Percentiles rank a stretch among this genome's conserved stretches.
Evolutionary conservation across 208 protist species (phyloP).

Genomic region (Trypanosoma avium): DNA sequence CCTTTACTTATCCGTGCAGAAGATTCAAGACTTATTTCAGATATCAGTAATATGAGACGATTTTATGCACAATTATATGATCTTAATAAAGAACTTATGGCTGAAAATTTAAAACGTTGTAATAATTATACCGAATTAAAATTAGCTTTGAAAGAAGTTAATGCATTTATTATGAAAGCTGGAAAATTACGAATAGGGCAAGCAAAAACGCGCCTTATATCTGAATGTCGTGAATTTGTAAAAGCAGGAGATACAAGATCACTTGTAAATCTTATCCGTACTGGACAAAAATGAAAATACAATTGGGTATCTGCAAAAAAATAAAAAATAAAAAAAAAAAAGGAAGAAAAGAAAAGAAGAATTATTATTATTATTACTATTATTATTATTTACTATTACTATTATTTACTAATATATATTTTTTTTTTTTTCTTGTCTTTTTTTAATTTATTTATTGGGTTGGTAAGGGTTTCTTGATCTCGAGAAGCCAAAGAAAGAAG

Average conservation of each 20-base stretch:
- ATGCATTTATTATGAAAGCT: slow-evolving; percentile 92
- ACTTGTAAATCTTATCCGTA: slow-evolving; percentile 86
- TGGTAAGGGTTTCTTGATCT: neutral
- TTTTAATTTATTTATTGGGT: no score
- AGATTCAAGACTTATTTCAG: slow-evolving; percentile 88
- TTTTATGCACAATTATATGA: slow-evolving; percentile 85
- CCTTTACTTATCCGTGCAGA: slow-evolving; percentile 90
- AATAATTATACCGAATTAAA: slow-evolving; percentile 93
- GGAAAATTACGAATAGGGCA: slow-evolving; percentile 82
- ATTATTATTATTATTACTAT: neutral
- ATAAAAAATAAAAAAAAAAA: neutral
- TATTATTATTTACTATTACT: no score
- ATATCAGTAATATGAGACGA: slow-evolving; percentile 80
- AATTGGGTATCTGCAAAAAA: neutral
- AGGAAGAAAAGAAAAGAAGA: neutral
- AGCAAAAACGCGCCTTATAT: slow-evolving; percentile 56
- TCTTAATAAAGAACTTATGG: slow-evolving; percentile 87
- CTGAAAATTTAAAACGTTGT: slow-evolving; percentile 92
- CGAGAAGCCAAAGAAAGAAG: neutral
- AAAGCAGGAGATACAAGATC: slow-evolving; percentile 72
- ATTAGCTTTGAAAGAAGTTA: slow-evolving; percentile 84
- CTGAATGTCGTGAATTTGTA: slow-evolving; percentile 84
- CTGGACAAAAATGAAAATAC: slow-evolving; percentile 27
- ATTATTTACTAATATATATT: neutral
- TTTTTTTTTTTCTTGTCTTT: neutral